Evolutionary conservation across 306 rosid genomes (phyloP), one percentile per base, ranked within the genome.

Genomic region (Lagenaria siceraria): DNA sequence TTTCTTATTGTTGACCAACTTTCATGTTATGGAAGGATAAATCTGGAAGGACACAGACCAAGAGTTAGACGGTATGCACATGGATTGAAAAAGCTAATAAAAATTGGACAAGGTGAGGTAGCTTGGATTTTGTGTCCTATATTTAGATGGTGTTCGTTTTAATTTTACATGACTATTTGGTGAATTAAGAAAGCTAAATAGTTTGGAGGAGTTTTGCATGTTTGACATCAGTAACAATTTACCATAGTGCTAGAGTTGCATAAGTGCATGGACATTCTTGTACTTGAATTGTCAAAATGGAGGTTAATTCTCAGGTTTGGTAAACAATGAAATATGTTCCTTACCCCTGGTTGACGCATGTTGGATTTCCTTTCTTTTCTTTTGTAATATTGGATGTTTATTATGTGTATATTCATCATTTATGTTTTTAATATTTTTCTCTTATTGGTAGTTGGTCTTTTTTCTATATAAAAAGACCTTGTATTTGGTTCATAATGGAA

Each of bases 31-130:
- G 78, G 64, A 85, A 95, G 98, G 93, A 87, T 90, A 87, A 87
- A 90, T 88, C 88, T 92, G 25, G 88, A 86, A 27, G 89, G 86
- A 56, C 91, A 85, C 85, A 92, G 96, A 76, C 96, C 78, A 78
- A 88, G 82, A 87, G 84, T 92, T 81, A 92, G 90, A 85, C 86
- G 93, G n/a, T 92, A 90, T 81, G 96, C 97, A 21, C 81, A 82
- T 84, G 98, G 91, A 61, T 81, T 95, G 55, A 88, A 75, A 87
- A 92, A 79, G 85, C 87, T 92, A 76, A 92, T 86, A 79, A 87
- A 81, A 88, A 95, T 95, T 80, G 98, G 98, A 75, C 97, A 92
- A 87, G 98, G 98, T 90, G 86, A 85, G 51, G 64, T 72, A 58
- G 58, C 69, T 55, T 24, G 38, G 4, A 4, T 54, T 76, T 15